Conservation (phyloP, 768 basidiomycete genomes). For the Mycena rebaudengoi region DNA sequence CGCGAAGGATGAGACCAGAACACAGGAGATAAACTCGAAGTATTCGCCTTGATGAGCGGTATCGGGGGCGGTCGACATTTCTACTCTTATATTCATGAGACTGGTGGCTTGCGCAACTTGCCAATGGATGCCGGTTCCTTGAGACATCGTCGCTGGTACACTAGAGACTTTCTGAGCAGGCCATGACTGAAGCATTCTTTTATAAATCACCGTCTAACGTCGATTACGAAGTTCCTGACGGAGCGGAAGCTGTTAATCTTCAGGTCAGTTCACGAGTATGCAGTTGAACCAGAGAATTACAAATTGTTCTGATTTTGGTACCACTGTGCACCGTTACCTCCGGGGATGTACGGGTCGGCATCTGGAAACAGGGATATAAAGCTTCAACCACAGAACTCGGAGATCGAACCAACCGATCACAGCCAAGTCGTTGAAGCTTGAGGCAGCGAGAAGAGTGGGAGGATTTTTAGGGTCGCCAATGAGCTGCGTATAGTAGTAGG, state of each 20-base stretch:
- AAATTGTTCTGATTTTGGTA: constrained; percentile 75
- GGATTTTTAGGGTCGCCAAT: constrained; percentile 77
- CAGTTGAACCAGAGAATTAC: constrained; percentile 44
- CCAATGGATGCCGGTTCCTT: constrained; percentile 83
- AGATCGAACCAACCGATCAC: constrained; percentile 69
- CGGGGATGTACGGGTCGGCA: constrained; percentile 76
- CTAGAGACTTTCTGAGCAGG: neutral
- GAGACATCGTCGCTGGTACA: constrained; percentile 59
- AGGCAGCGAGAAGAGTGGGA: constrained; percentile 71
- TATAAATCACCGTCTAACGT: constrained; percentile 61
- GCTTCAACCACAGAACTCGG: neutral
- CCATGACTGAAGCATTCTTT: neutral
- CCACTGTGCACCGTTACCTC: constrained; percentile 69
- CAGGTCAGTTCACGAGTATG: neutral
- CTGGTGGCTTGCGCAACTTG: constrained; percentile 74
- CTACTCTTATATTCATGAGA: constrained; percentile 73
- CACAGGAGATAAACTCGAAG: neutral
- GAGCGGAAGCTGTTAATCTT: constrained; percentile 62
- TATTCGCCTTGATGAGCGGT: constrained; percentile 80
- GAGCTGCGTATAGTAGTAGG: constrained; percentile 81
- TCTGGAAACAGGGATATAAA: constrained; percentile 49
- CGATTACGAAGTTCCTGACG: constrained; percentile 79
- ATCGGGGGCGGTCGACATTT: constrained; percentile 71
- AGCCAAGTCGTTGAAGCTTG: constrained; percentile 72
- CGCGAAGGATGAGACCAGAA: constrained; percentile 1